Evolutionary conservation across 805 yeast species (phyloP).

Genomic region (Kodamaea laetipori): DNA sequence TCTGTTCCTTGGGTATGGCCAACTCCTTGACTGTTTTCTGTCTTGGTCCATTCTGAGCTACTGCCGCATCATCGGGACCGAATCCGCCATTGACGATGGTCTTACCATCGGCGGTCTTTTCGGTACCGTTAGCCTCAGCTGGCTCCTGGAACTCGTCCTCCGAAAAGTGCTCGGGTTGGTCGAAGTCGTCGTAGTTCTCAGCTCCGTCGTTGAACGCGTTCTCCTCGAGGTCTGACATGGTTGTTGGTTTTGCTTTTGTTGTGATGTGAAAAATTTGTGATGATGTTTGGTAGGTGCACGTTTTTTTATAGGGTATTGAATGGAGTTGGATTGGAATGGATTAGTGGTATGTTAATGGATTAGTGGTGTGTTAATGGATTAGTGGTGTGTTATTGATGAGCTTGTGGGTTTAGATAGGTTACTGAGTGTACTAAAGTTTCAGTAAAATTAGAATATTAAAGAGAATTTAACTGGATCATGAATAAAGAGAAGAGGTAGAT

Average conservation of each 20-base stretch:
- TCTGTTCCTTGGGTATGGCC: conserved; percentile 84
- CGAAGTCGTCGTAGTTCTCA: conserved; percentile 77
- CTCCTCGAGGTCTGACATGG: conserved; percentile 48
- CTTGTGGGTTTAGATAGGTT: too few relatives aligned
- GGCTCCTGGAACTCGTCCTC: conserved; percentile 61
- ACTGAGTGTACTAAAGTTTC: too few relatives aligned
- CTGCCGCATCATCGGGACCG: conserved; percentile 54
- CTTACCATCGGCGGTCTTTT: conserved; percentile 67
- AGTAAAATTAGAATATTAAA: too few relatives aligned
- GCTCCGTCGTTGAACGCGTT: conserved; percentile 65
- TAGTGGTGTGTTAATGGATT: neutral
- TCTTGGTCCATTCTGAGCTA: conserved; percentile 28
- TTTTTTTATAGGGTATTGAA: neutral
- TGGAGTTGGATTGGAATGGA: neutral
- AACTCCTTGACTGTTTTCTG: conserved; percentile 72
- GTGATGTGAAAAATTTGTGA: conserved; percentile 3
- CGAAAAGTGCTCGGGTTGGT: conserved; percentile 75
- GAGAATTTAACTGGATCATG: too few relatives aligned
- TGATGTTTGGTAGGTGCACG: neutral
- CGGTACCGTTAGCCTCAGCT: conserved; percentile 28
- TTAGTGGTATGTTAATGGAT: neutral
- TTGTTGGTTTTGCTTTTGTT: conserved; percentile 1
- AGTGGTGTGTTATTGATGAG: too few relatives aligned
- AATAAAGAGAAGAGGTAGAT: too few relatives aligned
- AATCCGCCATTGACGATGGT: conserved; percentile 70